A percentile compares a stretch with the other conserved stretches of the same genome.
phyloP scores from a whole-genome alignment of 148 eudicot species.

The Rheum nobile region DNA sequence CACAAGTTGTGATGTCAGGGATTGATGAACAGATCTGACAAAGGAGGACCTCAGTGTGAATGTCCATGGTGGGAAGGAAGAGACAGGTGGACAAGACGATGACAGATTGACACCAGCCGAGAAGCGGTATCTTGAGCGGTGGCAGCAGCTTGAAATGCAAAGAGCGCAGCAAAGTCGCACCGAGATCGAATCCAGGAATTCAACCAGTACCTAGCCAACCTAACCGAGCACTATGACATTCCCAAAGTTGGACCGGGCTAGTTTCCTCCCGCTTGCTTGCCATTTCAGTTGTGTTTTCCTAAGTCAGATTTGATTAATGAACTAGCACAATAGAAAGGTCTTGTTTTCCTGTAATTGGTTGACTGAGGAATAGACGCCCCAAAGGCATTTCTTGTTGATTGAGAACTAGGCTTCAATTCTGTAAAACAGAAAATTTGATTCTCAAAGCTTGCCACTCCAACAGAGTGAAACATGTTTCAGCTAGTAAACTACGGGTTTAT shows the following conservation, averaged over 20 bases:
- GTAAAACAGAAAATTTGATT: no score
- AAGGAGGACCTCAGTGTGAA: constrained; percentile 14
- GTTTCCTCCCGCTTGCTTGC: background rate
- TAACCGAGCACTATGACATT: constrained; percentile 88
- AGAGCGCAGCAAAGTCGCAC: constrained; percentile 57
- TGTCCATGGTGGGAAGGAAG: constrained; percentile 6
- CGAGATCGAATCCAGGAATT: constrained; percentile 66
- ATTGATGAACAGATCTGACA: constrained; percentile 9
- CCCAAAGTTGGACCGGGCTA: constrained; percentile 95
- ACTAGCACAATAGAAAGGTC: no score
- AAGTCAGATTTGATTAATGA: no score
- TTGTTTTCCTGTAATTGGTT: no score
- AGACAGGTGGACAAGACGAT: constrained; percentile 6
- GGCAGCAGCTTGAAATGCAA: constrained; percentile 51
- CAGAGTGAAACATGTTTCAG: no score
- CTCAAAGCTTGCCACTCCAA: no score
- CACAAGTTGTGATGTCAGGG: constrained; percentile 4
- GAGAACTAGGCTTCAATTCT: no score
- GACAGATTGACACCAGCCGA: constrained; percentile 64
- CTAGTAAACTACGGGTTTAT: no score
- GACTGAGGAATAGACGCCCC: no score
- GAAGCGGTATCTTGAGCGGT: constrained; percentile 67
- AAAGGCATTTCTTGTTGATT: no score
- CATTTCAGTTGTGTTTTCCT: background rate
- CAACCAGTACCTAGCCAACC: constrained; percentile 66